Evolutionary conservation across 2,329 filamentous ascomycete species (phyloP).

Genomic region (Macroventuria anomochaeta): DNA sequence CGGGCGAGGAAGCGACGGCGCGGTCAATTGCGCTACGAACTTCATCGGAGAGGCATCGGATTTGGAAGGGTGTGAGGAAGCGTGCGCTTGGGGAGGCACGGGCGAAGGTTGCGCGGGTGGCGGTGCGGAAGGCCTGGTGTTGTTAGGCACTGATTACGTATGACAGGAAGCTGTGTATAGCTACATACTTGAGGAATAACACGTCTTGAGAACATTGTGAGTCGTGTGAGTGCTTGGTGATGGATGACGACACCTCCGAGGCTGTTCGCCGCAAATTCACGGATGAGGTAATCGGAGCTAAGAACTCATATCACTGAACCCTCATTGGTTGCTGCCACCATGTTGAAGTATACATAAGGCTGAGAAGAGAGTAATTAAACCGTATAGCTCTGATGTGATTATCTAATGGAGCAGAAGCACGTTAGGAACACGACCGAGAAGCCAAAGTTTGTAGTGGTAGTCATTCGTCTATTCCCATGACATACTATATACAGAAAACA

Average conservation of each 20-base stretch:
- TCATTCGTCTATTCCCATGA: conserved; percentile 2
- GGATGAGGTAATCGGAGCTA: conserved; percentile 35
- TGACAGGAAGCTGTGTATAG: not conserved
- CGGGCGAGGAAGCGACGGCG: conserved; percentile 83
- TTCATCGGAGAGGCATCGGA: conserved; percentile 79
- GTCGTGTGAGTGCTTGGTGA: conserved; percentile 19
- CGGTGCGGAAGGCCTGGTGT: conserved; percentile 44
- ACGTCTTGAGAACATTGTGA: conserved; percentile 48
- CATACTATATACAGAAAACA: conserved; percentile 8
- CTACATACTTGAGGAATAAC: conserved; percentile 44
- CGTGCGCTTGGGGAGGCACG: conserved; percentile 48
- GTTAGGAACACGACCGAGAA: too few relatives aligned
- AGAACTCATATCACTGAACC: conserved; percentile 20
- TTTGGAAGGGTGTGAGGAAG: conserved; percentile 55
- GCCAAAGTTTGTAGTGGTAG: not conserved
- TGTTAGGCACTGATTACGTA: conserved; percentile 12
- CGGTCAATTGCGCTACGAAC: conserved; percentile 87
- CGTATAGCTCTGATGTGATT: too few relatives aligned
- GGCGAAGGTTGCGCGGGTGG: conserved; percentile 36
- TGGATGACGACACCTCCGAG: conserved; percentile 27
- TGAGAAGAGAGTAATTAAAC: too few relatives aligned
- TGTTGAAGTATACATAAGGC: not conserved
- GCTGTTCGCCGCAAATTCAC: conserved; percentile 34
- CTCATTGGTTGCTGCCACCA: conserved; percentile 2
- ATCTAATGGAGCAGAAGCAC: too few relatives aligned